Evolutionary conservation across 2,329 filamentous ascomycete genomes (phyloP).

Genomic region (Colletotrichum eleusines): DNA sequence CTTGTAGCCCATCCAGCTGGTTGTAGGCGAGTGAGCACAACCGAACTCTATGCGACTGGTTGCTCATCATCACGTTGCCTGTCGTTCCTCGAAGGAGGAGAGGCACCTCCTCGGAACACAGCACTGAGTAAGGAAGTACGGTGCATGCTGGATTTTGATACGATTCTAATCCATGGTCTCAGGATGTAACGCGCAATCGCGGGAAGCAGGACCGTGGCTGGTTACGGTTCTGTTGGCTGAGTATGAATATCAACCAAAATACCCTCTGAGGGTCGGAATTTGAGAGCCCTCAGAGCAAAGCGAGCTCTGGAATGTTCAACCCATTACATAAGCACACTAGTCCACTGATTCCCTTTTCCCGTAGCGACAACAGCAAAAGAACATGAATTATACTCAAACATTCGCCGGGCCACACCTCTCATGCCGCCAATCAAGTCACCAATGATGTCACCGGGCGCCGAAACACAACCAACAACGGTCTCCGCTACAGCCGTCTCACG

Average conservation of each 20-base stretch:
- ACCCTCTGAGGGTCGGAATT: neutral
- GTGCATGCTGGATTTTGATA: no score
- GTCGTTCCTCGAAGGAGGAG: neutral
- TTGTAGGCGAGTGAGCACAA: neutral
- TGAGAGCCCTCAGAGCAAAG: neutral
- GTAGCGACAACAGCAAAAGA: neutral
- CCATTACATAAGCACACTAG: slow-evolving; percentile 5
- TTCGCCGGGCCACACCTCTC: slow-evolving; percentile 1
- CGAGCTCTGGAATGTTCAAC: no score
- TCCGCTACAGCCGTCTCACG: neutral
- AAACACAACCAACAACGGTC: neutral
- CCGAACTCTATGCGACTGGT: no score
- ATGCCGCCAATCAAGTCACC: slow-evolving; percentile 8
- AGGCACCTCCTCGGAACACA: no score
- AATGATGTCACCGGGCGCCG: no score
- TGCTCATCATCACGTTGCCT: neutral
- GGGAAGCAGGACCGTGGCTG: neutral
- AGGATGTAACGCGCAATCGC: neutral
- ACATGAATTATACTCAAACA: neutral
- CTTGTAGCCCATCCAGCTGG: neutral
- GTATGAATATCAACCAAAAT: neutral
- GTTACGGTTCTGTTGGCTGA: neutral
- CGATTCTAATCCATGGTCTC: neutral
- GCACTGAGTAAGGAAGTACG: no score
- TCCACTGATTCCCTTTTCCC: neutral